Percentiles rank a stretch among this genome's conserved stretches.
phyloP scores from a whole-genome alignment of 805 yeast species.

The Myxozyma mucilagina region DNA sequence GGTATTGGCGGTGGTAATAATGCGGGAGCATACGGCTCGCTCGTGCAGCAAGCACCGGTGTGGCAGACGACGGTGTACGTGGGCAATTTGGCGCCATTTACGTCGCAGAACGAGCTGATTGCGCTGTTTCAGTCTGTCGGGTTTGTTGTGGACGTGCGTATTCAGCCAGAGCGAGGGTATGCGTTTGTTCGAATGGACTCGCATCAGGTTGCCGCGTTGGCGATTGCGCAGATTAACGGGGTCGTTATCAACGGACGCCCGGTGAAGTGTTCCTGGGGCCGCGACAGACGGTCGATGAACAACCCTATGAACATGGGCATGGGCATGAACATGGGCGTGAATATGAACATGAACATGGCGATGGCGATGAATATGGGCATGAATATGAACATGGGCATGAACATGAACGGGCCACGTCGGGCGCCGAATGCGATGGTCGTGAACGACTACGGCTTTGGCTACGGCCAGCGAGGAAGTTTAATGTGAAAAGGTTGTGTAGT shows the following conservation, averaged over 20 bases:
- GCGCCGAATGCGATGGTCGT: too few species aligned
- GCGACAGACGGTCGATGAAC: constrained; percentile 43
- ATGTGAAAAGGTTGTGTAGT: too few species aligned
- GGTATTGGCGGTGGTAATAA: too few species aligned
- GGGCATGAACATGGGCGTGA: too few species aligned
- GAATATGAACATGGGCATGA: constrained; percentile 16
- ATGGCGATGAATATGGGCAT: constrained; percentile 7
- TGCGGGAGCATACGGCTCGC: constrained; percentile 53
- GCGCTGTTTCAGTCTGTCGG: constrained; percentile 80
- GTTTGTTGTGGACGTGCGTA: constrained; percentile 74
- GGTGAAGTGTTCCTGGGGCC: constrained; percentile 87
- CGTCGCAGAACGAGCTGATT: constrained; percentile 69
- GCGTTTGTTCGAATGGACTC: constrained; percentile 86
- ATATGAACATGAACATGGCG: too few species aligned
- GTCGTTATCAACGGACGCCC: constrained; percentile 67
- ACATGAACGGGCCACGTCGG: too few species aligned
- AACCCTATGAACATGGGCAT: constrained; percentile 5
- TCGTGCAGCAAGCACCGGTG: constrained; percentile 73
- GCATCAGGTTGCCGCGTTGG: constrained; percentile 86
- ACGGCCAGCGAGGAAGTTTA: constrained; percentile 5
- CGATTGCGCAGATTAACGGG: constrained; percentile 76
- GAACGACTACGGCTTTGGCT: too few species aligned
- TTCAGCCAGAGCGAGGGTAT: constrained; percentile 79
- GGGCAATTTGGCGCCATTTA: constrained; percentile 79
- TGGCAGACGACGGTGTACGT: constrained; percentile 86